Base-by-base conservation (phyloP, 1,139 yeast species). In the Magnusiomyces sp. region DNA sequence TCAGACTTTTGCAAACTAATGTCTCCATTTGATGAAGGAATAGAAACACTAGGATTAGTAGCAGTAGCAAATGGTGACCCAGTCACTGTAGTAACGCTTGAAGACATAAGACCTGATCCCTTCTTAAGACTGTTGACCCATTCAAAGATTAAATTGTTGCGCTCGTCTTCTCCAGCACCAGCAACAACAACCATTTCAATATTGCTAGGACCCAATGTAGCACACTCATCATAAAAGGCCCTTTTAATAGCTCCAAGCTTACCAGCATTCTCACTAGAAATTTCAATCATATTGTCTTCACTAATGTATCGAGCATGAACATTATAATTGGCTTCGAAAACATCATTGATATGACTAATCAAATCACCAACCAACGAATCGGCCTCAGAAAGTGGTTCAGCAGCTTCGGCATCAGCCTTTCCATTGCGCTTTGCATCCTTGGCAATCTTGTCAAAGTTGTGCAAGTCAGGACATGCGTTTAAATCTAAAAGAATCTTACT, bases 341-440 rank as follows among this genome's bases (percentile, higher is more conserved):
- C 70, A 38, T 84, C 94, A 65, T 90, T 89, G 51, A 90, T 80
- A 63, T 89, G 92, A 39, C 89, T 83, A 50, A 89, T 82, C 52
- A 86, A 76, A 59, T 89, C 97, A 44, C 97, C 97, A 70, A 88
- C 77, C 14, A 83, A 75, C 48, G 80, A 75, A 40, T 40, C 43
- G 2, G 27, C 34, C 11, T 40, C 19, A 10, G 33, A 9, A 3
- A 40, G 40, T 6, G 40, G 40, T 14, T 31, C 36, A 14, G 43
- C 34, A 11, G 33, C 9, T n/a, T 27, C 14, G 4, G 36, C 32
- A 14, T 11, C 36, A 23, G 33, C 11, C 23, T 23, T 23, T 4
- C 7, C 19, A 32, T 17, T 43, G 19, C 20, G 14, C 16, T 14
- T 19, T 14, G 7, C 17, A 10, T 14, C 7, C 29, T 23, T 23